phyloP scores from a whole-genome alignment of 495 filamentous ascomycete species.

The Polyplosphaeria fusca region DNA sequence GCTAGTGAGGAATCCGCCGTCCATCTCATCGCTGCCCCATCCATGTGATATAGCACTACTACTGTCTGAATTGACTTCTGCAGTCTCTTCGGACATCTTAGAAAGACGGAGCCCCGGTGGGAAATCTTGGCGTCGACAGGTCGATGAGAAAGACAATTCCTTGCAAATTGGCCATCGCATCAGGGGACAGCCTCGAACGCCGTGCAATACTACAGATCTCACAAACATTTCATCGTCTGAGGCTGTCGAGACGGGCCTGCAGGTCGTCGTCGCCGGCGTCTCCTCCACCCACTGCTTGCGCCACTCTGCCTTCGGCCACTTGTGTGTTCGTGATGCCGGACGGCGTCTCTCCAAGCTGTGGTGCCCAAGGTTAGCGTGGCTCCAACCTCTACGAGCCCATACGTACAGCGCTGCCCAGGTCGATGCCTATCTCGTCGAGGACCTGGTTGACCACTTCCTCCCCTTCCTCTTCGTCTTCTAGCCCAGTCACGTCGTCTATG shows the following conservation, averaged over 20 bases:
- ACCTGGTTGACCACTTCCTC: constrained; percentile 97
- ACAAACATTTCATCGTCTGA: constrained; percentile 35
- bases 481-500: constrained; percentile 95
- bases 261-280: constrained; percentile 48
- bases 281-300: constrained; percentile 45
- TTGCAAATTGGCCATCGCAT: too few relatives aligned
- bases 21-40: too few relatives aligned
- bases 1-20: too few relatives aligned
- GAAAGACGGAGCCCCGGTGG: too few relatives aligned
- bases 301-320: constrained; percentile 43
- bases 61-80: too few relatives aligned
- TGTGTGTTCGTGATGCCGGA: constrained; percentile 43
- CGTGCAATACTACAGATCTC: too few relatives aligned
- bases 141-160: too few relatives aligned
- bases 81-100: too few relatives aligned
- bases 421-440: constrained; percentile 93
- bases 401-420: constrained; percentile 81
- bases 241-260: constrained; percentile 46
- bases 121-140: too few relatives aligned
- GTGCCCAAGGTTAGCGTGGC: constrained; percentile 19
- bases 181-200: too few relatives aligned
- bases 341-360: constrained; percentile 47
- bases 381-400: constrained; percentile 16
- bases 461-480: constrained; percentile 83
- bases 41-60: too few relatives aligned